phyloP scores from a whole-genome alignment of 1,284 basidiomycete genomes.

The Caloboletus firmus region DNA sequence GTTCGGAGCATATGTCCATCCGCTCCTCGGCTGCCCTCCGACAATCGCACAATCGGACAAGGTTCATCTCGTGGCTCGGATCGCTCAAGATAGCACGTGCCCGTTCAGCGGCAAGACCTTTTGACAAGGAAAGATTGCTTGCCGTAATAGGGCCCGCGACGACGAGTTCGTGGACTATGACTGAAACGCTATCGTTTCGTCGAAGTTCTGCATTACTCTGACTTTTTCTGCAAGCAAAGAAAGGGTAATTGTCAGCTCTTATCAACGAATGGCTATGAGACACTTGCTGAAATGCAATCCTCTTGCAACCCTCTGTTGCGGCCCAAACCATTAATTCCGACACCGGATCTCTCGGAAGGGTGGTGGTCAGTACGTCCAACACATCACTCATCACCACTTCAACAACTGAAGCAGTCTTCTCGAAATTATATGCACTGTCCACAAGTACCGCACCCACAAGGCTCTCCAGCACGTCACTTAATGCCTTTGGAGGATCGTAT shows the following conservation, averaged over 20 bases:
- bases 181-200: slow-evolving; percentile 50
- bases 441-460: slow-evolving; percentile 82
- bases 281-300: slow-evolving; percentile 47
- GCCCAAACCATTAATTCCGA: slow-evolving; percentile 66
- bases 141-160: slow-evolving; percentile 61
- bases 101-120: slow-evolving; percentile 62
- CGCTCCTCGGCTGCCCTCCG: slow-evolving; percentile 21
- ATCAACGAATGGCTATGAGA: not conserved
- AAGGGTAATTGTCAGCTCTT: slow-evolving; percentile 12
- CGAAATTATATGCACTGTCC: slow-evolving; percentile 74
- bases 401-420: slow-evolving; percentile 58
- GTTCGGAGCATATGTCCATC: slow-evolving; percentile 19
- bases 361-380: slow-evolving; percentile 53
- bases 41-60: slow-evolving; percentile 59
- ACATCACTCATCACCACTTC: slow-evolving; percentile 63
- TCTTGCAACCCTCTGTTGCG: slow-evolving; percentile 53
- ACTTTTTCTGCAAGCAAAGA: slow-evolving; percentile 43
- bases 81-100: slow-evolving; percentile 55
- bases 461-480: slow-evolving; percentile 79
- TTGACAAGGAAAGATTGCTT: slow-evolving; percentile 55
- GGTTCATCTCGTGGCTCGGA: slow-evolving; percentile 40
- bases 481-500: slow-evolving; percentile 78
- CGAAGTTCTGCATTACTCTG: slow-evolving; percentile 45
- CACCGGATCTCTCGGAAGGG: slow-evolving; percentile 64
- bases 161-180: slow-evolving; percentile 57